Evolutionary conservation across 176 grass and related monocot species (phyloP).

Genomic region (Panicum miliaceum): DNA sequence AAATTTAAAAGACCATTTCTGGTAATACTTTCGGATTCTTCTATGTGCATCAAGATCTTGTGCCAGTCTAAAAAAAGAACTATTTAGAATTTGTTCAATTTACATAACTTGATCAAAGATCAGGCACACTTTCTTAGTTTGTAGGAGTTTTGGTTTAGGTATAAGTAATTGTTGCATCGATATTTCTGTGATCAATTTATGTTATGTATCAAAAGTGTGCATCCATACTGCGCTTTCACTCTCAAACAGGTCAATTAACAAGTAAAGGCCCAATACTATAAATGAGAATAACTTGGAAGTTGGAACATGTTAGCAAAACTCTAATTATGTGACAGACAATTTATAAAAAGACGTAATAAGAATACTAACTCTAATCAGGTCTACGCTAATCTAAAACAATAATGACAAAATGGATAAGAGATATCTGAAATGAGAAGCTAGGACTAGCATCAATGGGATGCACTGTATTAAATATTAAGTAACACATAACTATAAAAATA

Average conservation of each 20-base stretch:
- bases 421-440: conserved; percentile 15
- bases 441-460: neutral
- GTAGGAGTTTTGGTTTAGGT: neutral
- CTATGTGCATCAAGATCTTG: neutral
- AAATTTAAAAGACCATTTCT: neutral
- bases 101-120: conserved; percentile 10
- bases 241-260: neutral
- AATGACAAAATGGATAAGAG: conserved; percentile 11
- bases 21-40: conserved; percentile 21
- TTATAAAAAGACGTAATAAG: neutral
- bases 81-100: neutral
- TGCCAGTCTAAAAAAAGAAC: neutral
- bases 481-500: conserved; percentile 21
- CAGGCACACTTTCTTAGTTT: neutral
- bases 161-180: neutral
- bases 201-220: neutral
- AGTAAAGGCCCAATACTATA: neutral
- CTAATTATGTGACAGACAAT: neutral
- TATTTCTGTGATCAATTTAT: neutral
- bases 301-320: neutral
- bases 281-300: neutral
- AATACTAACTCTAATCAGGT: neutral
- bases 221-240: neutral
- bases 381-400: conserved; percentile 9
- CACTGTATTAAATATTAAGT: neutral